Conservation (phyloP, 1,139 yeast species). For the Yamadazyma jaroonii region DNA sequence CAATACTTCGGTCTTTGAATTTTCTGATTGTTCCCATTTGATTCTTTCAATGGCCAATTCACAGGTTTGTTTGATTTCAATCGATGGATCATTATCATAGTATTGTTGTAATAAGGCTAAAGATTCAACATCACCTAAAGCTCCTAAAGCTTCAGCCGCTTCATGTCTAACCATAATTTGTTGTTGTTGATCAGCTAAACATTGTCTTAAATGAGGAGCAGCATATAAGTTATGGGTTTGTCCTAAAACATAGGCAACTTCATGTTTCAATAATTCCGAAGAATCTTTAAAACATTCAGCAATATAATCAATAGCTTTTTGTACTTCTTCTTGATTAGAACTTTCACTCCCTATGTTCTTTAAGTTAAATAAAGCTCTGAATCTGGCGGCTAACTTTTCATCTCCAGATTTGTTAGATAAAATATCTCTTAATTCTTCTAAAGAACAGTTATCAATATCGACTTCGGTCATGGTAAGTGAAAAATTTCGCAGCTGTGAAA, state of each 20-base stretch:
- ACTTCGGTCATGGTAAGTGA: slow-evolving; percentile 24
- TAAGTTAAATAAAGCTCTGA: slow-evolving; percentile 88
- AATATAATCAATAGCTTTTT: slow-evolving; percentile 75
- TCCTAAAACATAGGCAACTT: slow-evolving; percentile 97
- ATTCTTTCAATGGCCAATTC: slow-evolving; percentile 95
- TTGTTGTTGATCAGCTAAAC: slow-evolving; percentile 65
- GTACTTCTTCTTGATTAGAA: slow-evolving; percentile 47
- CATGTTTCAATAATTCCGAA: slow-evolving; percentile 94
- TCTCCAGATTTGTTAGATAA: slow-evolving; percentile 62
- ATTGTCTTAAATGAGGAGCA: slow-evolving; percentile 72
- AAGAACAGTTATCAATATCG: slow-evolving; percentile 49
- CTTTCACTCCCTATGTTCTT: slow-evolving; percentile 76
- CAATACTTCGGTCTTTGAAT: slow-evolving; percentile 60
- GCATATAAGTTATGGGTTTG: slow-evolving; percentile 85
- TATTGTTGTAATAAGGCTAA: slow-evolving; percentile 64
- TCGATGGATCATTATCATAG: slow-evolving; percentile 67
- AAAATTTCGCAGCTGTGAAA: slow-evolving; percentile 1
- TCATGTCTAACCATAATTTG: slow-evolving; percentile 98
- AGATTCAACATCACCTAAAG: slow-evolving; percentile 83
- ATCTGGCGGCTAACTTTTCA: slow-evolving; percentile 76
- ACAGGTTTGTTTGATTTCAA: slow-evolving; percentile 95
- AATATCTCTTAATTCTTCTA: slow-evolving; percentile 71
- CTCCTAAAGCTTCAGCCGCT: slow-evolving; percentile 99
- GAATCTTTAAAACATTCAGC: slow-evolving; percentile 77
- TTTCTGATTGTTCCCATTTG: slow-evolving; percentile 81